phyloP scores from a whole-genome alignment of 345 rosid species.

The Chamaenerion angustifolium region DNA sequence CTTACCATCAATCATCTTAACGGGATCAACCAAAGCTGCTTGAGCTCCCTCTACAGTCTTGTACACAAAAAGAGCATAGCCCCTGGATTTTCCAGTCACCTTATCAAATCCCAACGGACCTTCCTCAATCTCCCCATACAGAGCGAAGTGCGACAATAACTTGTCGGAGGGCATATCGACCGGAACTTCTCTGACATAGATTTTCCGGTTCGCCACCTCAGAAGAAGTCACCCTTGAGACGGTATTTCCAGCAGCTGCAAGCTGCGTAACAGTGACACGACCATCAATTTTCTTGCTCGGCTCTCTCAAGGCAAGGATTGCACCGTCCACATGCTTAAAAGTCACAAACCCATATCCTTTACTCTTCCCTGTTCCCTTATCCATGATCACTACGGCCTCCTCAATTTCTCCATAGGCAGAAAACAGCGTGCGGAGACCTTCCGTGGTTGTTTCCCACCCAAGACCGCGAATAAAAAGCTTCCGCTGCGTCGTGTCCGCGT shows the following conservation, averaged over 20 bases:
- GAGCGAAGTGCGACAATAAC: conserved; percentile 36
- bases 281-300: conserved; percentile 80
- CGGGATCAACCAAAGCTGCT: conserved; percentile 58
- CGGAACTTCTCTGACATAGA: conserved; percentile 70
- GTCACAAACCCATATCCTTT: conserved; percentile 81
- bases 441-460: conserved; percentile 78
- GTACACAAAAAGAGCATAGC: conserved; percentile 72
- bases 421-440: conserved; percentile 44
- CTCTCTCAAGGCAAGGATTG: conserved; percentile 52
- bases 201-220: conserved; percentile 61
- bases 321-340: conserved; percentile 56
- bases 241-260: conserved; percentile 64
- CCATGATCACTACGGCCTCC: conserved; percentile 62
- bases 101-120: conserved; percentile 88
- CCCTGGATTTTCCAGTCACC: conserved; percentile 72
- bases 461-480: conserved; percentile 81
- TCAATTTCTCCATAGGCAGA: conserved; percentile 63
- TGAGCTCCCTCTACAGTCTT: conserved; percentile 74
- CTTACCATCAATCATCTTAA: conserved; percentile 57
- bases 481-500: conserved; percentile 54
- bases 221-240: conserved; percentile 21
- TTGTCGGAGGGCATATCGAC: conserved; percentile 59
- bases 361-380: conserved; percentile 56
- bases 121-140: conserved; percentile 76
- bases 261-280: conserved; percentile 66